phyloP scores from a whole-genome alignment of 257 asterid species.

The Plectranthus barbatus region DNA sequence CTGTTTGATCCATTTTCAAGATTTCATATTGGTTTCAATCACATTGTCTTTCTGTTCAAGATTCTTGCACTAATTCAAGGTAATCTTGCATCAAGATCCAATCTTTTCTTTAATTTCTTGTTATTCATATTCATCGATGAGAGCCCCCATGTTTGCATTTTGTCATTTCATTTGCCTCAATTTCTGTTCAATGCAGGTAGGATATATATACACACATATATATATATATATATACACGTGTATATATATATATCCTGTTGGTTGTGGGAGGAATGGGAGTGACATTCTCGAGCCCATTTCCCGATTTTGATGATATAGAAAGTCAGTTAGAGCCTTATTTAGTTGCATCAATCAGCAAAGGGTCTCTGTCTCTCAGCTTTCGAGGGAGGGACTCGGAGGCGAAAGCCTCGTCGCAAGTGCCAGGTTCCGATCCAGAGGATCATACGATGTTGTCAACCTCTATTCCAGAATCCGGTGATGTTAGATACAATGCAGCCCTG shows the following conservation, averaged over 20 bases:
- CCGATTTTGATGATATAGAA: constrained; percentile 38
- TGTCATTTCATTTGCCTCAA: no score
- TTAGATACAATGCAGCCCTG: constrained; percentile 52
- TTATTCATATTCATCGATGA: background rate
- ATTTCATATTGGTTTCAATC: constrained; percentile 4
- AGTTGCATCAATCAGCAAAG: constrained; percentile 34
- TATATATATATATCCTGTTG: constrained; percentile 1
- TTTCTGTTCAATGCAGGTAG: background rate
- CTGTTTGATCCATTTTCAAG: background rate
- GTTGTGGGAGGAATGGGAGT: constrained; percentile 55
- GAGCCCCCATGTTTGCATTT: no score
- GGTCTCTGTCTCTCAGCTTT: constrained; percentile 41
- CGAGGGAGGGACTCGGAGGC: constrained; percentile 45
- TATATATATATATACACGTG: background rate
- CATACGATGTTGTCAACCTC: background rate
- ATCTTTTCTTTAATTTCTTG: background rate
- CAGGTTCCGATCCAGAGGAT: constrained; percentile 1
- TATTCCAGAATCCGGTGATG: constrained; percentile 10
- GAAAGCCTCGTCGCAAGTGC: constrained; percentile 21
- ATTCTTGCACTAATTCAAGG: constrained; percentile 19
- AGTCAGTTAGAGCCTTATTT: constrained; percentile 24
- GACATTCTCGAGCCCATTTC: constrained; percentile 38
- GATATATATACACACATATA: background rate
- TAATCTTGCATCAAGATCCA: background rate
- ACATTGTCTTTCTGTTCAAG: constrained; percentile 5